Base-by-base conservation (phyloP, 1,284 basidiomycete genomes). In the Cryptococcus sp. region DNA sequence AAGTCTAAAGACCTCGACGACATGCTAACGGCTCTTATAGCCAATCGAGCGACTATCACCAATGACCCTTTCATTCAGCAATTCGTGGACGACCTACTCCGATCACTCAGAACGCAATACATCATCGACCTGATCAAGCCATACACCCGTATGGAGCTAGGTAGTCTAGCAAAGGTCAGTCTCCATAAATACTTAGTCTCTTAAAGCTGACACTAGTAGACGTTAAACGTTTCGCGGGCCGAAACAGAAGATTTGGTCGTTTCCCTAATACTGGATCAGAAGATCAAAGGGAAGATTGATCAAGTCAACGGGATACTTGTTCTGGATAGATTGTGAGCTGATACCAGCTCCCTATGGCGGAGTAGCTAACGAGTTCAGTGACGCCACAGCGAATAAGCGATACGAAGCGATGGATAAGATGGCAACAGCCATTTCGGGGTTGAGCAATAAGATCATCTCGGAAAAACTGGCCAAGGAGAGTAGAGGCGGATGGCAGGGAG, bases 51-150 rank as follows among this genome's bases (percentile, higher is more conserved):
- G 5, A 97, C 94, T 0, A 97, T 98, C 72, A 93, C 95, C 84
- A 89, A 90, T 60, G 95, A 98, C 70, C 75, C 83, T 0, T 98
- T 98, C 79, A 98, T 98, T 72, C 83, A 86, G 43, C 83, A 82
- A 23, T 96, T 98, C 78, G 96, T 98, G 56, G 91, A 93, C 60
- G 96, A 98, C 72, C 86, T 98, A 10, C 81, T 98, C 50, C 86
- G 88, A 45, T 94, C 90, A 67, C 79, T 98, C 50, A 83, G 95
- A 4, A 98, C 94, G 0, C 92, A 95, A 68, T 98, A 97, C 74
- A 84, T 98, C 58, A 92, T 98, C 63, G 95, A 98, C 73, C 84
- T 97, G 59, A 94, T 98, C 81, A 94, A 93, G 74, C 93, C 94
- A 1, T 98, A 98, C 77, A 94, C 90, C 1, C 83, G 93, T 37